A percentile compares a stretch with the other conserved stretches of the same genome.
phyloP scores from a whole-genome alignment of 2,329 filamentous ascomycete genomes.

The Mariannaea sp. region DNA sequence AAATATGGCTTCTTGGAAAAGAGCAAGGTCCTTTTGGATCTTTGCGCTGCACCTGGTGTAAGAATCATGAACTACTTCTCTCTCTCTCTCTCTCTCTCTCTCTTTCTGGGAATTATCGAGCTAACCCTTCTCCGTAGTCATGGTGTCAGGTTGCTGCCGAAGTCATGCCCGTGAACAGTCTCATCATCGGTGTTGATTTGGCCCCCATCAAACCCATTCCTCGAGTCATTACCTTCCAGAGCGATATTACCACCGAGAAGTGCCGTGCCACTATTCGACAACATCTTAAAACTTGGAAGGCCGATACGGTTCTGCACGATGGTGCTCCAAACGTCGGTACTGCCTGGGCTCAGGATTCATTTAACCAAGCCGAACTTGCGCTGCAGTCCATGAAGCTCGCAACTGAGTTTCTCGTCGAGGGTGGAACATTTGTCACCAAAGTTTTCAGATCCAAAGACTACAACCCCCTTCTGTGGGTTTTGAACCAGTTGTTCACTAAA shows the following conservation, averaged over 20 bases:
- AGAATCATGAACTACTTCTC: constrained; percentile 36
- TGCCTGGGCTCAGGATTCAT: constrained; percentile 97
- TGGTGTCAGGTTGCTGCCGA: constrained; percentile 98
- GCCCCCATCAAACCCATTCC: constrained; percentile 95
- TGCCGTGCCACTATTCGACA: constrained; percentile 86
- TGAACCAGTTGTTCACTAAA: constrained; percentile 93
- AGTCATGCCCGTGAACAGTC: constrained; percentile 86
- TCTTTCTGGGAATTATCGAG: not conserved
- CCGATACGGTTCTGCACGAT: constrained; percentile 93
- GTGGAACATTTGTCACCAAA: constrained; percentile 95
- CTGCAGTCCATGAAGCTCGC: constrained; percentile 91
- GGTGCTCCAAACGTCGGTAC: constrained; percentile 98
- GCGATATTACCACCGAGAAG: constrained; percentile 97
- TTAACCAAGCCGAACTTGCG: constrained; percentile 92
- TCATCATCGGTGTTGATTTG: constrained; percentile 94
- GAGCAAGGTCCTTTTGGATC: constrained; percentile 94
- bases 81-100: too few species aligned
- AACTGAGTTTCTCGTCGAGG: constrained; percentile 87
- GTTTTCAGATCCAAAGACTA: constrained; percentile 98
- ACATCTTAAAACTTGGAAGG: constrained; percentile 95
- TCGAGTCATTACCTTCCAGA: constrained; percentile 91
- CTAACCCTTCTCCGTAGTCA: constrained; percentile 59
- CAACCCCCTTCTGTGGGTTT: constrained; percentile 93
- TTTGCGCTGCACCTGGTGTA: constrained; percentile 94
- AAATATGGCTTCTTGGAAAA: constrained; percentile 98